A percentile compares a stretch with the other conserved stretches of the same genome.
Conservation (phyloP, 2,329 filamentous ascomycete species). For the Penicillium sp. region DNA sequence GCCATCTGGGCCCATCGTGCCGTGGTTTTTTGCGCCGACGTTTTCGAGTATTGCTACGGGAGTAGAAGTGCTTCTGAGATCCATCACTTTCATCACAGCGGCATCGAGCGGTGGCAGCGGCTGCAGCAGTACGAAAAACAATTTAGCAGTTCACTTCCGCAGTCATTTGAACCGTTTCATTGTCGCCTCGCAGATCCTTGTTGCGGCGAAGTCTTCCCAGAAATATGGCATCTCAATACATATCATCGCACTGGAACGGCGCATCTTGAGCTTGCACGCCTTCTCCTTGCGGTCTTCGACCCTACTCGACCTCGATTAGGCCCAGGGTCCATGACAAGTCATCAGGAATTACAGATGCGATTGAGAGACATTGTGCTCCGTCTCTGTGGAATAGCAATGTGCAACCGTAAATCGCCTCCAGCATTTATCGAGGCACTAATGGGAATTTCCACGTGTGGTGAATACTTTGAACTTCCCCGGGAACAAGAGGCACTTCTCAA, state of each 20-base stretch:
- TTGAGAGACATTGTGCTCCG: background rate
- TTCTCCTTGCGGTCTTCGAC: constrained; percentile 2
- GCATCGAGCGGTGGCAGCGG: background rate
- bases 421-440: background rate
- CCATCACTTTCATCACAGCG: background rate
- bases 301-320: background rate
- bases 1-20: background rate
- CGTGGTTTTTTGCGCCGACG: background rate
- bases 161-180: background rate
- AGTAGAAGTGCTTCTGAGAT: background rate
- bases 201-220: background rate
- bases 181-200: background rate
- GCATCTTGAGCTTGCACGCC: background rate
- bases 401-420: background rate
- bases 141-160: background rate
- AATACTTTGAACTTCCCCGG: background rate
- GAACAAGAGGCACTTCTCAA: constrained; percentile 1
- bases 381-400: constrained; percentile 1
- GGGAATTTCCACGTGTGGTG: constrained; percentile 1
- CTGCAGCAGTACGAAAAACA: background rate
- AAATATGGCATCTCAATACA: background rate
- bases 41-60: background rate
- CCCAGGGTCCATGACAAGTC: background rate
- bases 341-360: background rate
- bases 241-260: background rate